Conservation (phyloP, 2,329 filamentous ascomycete genomes). For the Monilinia vaccinii-corymbosi region DNA sequence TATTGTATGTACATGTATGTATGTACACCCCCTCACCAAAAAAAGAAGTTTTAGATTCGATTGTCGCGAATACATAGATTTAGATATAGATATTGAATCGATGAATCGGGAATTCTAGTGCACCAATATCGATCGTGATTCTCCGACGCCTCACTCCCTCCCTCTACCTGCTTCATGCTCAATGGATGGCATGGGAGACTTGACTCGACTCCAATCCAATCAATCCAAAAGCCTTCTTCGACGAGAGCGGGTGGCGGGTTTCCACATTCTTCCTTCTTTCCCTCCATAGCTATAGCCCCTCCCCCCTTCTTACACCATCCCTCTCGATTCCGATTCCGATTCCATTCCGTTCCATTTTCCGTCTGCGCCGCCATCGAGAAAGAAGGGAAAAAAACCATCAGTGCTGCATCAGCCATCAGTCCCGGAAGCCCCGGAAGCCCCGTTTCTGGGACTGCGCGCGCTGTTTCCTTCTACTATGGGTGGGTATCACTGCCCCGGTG, state of each 20-base stretch:
- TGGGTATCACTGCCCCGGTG: constrained; percentile 60
- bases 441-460: constrained; percentile 55
- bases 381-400: no score
- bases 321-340: constrained; percentile 31
- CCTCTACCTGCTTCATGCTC: no score
- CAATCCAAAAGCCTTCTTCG: neutral
- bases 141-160: no score
- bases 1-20: no score
- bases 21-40: no score
- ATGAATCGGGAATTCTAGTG: no score
- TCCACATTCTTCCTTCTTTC: constrained; percentile 17
- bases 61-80: no score
- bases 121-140: no score
- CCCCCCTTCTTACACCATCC: constrained; percentile 35
- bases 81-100: no score
- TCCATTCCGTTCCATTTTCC: constrained; percentile 39
- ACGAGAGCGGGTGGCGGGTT: no score
- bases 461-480: constrained; percentile 55
- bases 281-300: constrained; percentile 35
- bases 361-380: constrained; percentile 50
- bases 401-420: constrained; percentile 55
- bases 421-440: constrained; percentile 62
- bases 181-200: no score
- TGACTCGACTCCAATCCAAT: neutral
- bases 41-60: no score